Evolutionary conservation across 2,329 filamentous ascomycete species (phyloP), one percentile per base, ranked within the genome.

Genomic region (Xylariaceae sp.): DNA sequence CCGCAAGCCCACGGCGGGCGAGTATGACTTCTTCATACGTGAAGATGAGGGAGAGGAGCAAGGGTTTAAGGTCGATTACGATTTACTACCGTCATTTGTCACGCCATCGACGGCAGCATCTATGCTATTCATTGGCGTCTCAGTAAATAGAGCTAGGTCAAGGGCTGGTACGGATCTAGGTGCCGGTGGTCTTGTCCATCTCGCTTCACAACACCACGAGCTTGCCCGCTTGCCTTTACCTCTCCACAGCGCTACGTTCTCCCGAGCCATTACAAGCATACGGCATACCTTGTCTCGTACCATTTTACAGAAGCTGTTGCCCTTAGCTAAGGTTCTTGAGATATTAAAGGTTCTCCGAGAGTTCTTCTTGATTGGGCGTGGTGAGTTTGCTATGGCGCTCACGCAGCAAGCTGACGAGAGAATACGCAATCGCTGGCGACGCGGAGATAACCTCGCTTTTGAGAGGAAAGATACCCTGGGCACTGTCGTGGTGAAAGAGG

Each of bases 101-200:
- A 87, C 86, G 0, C 73, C 82, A 0, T 77, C 86, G 3, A 89
- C 90, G 1, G 91, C 90, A 6, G 81, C 84, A 2, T 96, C 92
- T 0, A 90, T 97, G 72, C 77, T 97, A 4, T 97, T 97, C 70
- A 88, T 97, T 62, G 94, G 94, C 9, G 89, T 89, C 64, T 95
- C 92, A 0, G 78, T 97, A 51, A 91, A 95, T 67, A 90, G 96
- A 65, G 88, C 96, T 57, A 82, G 88, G 53, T 80, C 82, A 13
- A 80, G 78, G 66, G 78, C 77, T 58, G 77, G 74, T 51, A 70
- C 76, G 8, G 76, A 79, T 60, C 74, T 75, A 11, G 72, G 76
- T 55, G 64, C 78, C 17, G 74, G 76, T 39, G 83, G 85, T 35
- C 75, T 86, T 3, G 79, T 83, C 17, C 80, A 90, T 53, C 75